Conservation (phyloP, 176 grass and related monocot species). For the Pharus latifolius region DNA sequence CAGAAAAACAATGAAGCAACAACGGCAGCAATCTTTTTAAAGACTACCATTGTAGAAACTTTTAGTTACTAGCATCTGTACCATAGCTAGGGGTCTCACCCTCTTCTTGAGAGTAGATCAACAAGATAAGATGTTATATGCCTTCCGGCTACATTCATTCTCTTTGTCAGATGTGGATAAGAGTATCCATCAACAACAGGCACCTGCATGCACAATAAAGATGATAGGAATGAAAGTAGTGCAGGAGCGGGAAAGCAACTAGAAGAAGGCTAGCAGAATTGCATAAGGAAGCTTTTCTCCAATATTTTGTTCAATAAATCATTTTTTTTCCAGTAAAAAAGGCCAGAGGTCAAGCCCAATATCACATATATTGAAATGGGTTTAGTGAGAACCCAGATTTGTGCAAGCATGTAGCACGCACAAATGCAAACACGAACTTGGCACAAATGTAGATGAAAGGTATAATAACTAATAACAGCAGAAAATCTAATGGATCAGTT, state of each 20-base stretch:
- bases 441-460: background rate
- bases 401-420: background rate
- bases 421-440: background rate
- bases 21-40: too few relatives aligned
- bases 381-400: background rate
- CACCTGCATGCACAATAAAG: slow-evolving; percentile 43
- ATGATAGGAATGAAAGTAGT: background rate
- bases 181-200: slow-evolving; percentile 97
- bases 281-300: background rate
- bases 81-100: slow-evolving; percentile 40
- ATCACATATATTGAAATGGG: background rate
- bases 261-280: background rate
- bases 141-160: slow-evolving; percentile 99
- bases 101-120: slow-evolving; percentile 93
- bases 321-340: background rate
- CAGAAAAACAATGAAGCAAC: slow-evolving; percentile 8
- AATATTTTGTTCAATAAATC: background rate
- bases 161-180: slow-evolving; percentile 90
- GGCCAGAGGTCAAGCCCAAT: background rate
- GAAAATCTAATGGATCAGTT: background rate
- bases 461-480: background rate
- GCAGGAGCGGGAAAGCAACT: background rate
- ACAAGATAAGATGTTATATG: slow-evolving; percentile 98
- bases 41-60: background rate
- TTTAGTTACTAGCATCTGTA: slow-evolving; percentile 8